Base-by-base conservation (phyloP, 2,329 filamentous ascomycete genomes). In the Immersiporthe knoxdaviesiana region DNA sequence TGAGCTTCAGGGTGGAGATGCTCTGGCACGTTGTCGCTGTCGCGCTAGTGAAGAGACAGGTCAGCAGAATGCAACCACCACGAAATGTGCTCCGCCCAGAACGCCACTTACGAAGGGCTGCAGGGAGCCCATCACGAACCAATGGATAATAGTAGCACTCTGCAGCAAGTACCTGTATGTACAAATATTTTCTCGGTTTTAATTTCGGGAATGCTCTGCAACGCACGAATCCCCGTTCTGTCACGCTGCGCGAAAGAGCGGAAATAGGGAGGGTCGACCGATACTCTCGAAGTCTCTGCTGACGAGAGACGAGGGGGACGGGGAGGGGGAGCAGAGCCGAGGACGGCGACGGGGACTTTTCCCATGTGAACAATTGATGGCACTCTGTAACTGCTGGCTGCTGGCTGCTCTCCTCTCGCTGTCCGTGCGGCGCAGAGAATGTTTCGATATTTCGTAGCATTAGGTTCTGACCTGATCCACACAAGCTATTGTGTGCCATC, bases 11-110 rank as follows among this genome's bases (percentile, higher is more conserved):
- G 56, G 67, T 71, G 67, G 61, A 41, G 44, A 68, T 62, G 41
- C 61, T 60, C 54, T 69, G 69, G 69, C 67, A 69, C 67, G 67
- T 65, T 63, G 65, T 68, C 63, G 44, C 56, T 63, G 39, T 32
- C 54, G 56, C 39, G 65, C 58, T 70, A 66, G 65, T 41, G 52
- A 56, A 35, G 66, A 47, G 44, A 65, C 60, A 69, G 67, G 63
- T 69, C 41, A 66, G 47, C 16, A 63, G 39, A 39, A 63, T 67
- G 63, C 69, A 69, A 69, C 67, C 66, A 52, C 44, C 60, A 66
- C 60, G 60, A n/a, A n/a, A 61, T 71, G 64, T 58, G 24, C 47
- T 30, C 41, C 27, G 50, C 56, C 58, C 52, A 60, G 59, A 64
- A 54, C 69, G 69, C 67, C 59, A 67, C 67, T 35, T 54, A 58